These are phyloP conservation scores for Tillandsia leiboldiana DNA, from an alignment of 176 grass and related monocot species.

Conservation along the genomic window DNA sequence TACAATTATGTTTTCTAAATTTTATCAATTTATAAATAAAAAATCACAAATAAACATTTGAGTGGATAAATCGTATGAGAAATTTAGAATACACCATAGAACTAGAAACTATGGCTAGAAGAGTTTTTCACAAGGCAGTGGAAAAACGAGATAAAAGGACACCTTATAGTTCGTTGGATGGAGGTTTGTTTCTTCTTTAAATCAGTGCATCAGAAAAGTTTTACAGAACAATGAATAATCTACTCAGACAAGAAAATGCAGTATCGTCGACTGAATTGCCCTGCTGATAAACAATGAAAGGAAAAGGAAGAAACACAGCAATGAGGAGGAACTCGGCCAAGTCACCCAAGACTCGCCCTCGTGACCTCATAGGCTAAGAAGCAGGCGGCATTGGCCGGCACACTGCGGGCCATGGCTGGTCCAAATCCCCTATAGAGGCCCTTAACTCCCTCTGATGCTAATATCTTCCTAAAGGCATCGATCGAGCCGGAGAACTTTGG, in stretches of 20 bases:
- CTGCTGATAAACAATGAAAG: neutral
- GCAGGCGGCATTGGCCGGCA: conserved; percentile 70
- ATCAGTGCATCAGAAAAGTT: neutral
- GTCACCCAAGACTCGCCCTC: conserved; percentile 51
- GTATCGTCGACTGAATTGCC: neutral
- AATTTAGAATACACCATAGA: no score
- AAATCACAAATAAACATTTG: neutral
- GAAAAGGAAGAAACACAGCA: neutral
- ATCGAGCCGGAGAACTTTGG: conserved; percentile 61
- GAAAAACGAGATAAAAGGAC: no score
- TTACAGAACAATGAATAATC: neutral
- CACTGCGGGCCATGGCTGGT: conserved; percentile 69
- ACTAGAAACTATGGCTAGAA: no score
- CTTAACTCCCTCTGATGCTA: conserved; percentile 54
- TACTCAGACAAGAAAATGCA: neutral
- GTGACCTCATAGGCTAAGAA: conserved; percentile 75
- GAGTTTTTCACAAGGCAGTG: no score
- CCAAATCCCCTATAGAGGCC: conserved; percentile 78
- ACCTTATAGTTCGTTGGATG: neutral
- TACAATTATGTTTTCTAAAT: neutral
- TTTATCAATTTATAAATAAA: neutral
- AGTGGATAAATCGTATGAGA: no score
- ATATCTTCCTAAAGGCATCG: conserved; percentile 60
- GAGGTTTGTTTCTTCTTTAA: neutral
- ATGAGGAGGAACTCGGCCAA: neutral